Conservation (phyloP, 2,329 filamentous ascomycete genomes). For the Phyllosticta citrichinensis region DNA sequence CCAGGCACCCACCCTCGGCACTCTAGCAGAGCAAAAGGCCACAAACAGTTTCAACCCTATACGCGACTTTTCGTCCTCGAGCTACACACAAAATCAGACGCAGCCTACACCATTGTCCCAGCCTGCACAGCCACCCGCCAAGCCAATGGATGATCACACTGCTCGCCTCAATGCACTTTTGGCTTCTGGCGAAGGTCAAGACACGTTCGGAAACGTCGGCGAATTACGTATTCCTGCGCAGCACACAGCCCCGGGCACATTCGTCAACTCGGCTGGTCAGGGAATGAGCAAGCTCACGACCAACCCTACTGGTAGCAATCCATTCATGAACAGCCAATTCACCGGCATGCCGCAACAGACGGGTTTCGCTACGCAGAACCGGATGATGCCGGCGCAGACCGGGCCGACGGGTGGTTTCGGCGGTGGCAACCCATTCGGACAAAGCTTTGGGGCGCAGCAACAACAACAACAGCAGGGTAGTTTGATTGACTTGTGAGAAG, state of each 20-base stretch:
- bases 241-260: slow-evolving; percentile 90
- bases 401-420: slow-evolving; percentile 37
- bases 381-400: slow-evolving; percentile 40
- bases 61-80: slow-evolving; percentile 36
- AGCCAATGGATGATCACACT: slow-evolving; percentile 46
- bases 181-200: slow-evolving; percentile 79
- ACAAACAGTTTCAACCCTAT: slow-evolving; percentile 42
- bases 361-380: slow-evolving; percentile 25
- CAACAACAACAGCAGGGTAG: slow-evolving; percentile 42
- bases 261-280: slow-evolving; percentile 87
- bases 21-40: slow-evolving; percentile 75
- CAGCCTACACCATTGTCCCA: slow-evolving; percentile 16
- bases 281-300: slow-evolving; percentile 64
- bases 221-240: slow-evolving; percentile 91
- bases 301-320: slow-evolving; percentile 67
- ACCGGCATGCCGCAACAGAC: slow-evolving; percentile 52
- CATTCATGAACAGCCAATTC: slow-evolving; percentile 76
- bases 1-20: slow-evolving; percentile 60
- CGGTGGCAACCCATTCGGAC: slow-evolving; percentile 48
- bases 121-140: slow-evolving; percentile 17
- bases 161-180: slow-evolving; percentile 79
- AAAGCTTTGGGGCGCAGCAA: slow-evolving; percentile 29
- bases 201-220: slow-evolving; percentile 96
- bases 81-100: slow-evolving; percentile 35
- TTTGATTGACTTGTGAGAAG: slow-evolving; percentile 48